Base-by-base conservation (phyloP, 257 asterid genomes). In the Verbena officinalis region DNA sequence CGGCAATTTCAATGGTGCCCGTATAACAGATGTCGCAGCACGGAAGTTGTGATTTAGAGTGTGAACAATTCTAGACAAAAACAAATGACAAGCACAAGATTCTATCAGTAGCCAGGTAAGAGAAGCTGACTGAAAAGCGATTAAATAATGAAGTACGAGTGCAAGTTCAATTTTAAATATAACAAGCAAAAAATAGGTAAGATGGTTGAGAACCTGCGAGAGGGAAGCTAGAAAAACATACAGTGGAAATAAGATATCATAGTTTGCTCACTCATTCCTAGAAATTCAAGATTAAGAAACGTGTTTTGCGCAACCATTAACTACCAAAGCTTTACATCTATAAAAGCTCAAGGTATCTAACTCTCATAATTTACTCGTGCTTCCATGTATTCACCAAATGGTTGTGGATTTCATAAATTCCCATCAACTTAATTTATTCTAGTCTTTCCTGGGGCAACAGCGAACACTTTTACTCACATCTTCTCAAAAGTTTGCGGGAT, bases 41-140 rank as follows among this genome's bases (percentile, higher is more conserved):
- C 86, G 92, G 67, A 93, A 90, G 70, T 93, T 79, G 82, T 93
- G 95, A 79, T 86, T 88, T 65, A 90, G 82, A 30, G 95, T 86
- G 89, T 86, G 90, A 66, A 93, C 97, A 77, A 88, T 73, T 71
- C 99, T 93, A 59, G 64, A 74, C 45, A 76, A 66, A 61, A 60
- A 51, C 7, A 68, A 65, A 22, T 27, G 55, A 67, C 67, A 77
- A 64, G 68, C 57, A 21, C 62, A 70, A 56, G 44, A 68, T 39
- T 3, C 14, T 39, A 60, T 34, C 66, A 50, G 48, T 42, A 27
- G 52, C 64, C 53, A 58, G 58, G 62, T 17, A 59, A 54, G 36
- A 10, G 54, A 53, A 21, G 61, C 53, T 45, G 22, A 59, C 59
- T 43, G 17, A 7, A 36, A 15, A 51, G n/a, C n/a, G n/a, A 40